Evolutionary conservation across 345 rosid genomes (phyloP).

Genomic region (Eucalyptus polybractea): DNA sequence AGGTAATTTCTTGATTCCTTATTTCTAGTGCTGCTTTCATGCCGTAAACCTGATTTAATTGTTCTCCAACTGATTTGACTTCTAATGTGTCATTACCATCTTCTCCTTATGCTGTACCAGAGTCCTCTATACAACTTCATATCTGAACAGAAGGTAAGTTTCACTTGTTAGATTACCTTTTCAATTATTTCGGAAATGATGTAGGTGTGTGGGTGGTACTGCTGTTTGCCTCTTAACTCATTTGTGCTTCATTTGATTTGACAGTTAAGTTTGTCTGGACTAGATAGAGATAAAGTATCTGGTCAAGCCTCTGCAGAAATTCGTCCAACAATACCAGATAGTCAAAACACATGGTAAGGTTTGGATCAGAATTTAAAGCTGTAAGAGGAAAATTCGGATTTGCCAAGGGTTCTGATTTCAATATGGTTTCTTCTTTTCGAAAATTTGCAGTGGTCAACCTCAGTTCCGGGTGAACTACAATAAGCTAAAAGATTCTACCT

Average conservation of each 20-base stretch:
- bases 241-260: background rate
- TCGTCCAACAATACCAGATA: conserved; percentile 17
- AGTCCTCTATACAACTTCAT: conserved; percentile 90
- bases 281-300: conserved; percentile 75
- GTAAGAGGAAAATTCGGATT: background rate
- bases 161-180: background rate
- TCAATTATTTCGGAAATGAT: background rate
- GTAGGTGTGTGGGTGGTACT: background rate
- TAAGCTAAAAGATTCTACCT: background rate
- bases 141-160: conserved; percentile 63
- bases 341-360: conserved; percentile 24
- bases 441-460: conserved; percentile 25
- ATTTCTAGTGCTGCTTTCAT: background rate
- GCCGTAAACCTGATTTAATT: background rate
- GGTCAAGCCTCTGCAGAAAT: conserved; percentile 79
- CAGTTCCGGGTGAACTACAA: background rate
- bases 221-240: background rate
- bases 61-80: background rate
- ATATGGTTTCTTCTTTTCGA: background rate
- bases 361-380: background rate
- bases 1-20: conserved; percentile 27
- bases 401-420: background rate
- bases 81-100: background rate
- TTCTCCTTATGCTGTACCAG: conserved; percentile 28
- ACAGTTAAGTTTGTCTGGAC: conserved; percentile 63